Evolutionary conservation across 345 rosid species (phyloP).

Genomic region (Linum lewisii): DNA sequence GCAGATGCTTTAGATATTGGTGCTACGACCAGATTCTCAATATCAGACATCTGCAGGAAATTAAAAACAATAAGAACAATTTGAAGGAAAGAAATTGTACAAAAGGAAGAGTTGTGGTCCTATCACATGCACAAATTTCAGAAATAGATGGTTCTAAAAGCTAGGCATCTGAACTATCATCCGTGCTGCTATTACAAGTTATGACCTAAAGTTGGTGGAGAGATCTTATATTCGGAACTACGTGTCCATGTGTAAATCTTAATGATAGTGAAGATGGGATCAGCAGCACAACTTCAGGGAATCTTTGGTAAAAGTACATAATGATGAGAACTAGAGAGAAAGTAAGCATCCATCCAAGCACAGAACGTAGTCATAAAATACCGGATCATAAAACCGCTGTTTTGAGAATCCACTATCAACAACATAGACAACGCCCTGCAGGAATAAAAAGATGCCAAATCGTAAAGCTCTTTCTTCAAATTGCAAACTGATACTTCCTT

Average conservation of each 20-base stretch:
- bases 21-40: constrained; percentile 86
- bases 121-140: constrained; percentile 1
- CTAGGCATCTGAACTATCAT: not conserved
- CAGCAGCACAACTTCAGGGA: too few relatives aligned
- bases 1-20: constrained; percentile 98
- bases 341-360: constrained; percentile 7
- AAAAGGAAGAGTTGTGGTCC: not conserved
- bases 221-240: not conserved
- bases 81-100: not conserved
- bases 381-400: constrained; percentile 93
- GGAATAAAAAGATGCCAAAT: constrained; percentile 9
- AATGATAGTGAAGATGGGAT: too few relatives aligned
- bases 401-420: constrained; percentile 94
- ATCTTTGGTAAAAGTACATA: not conserved
- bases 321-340: not conserved
- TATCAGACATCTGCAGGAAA: constrained; percentile 63
- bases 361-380: constrained; percentile 24
- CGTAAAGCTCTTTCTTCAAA: constrained; percentile 5
- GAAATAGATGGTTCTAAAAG: not conserved
- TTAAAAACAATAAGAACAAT: constrained; percentile 1
- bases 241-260: not conserved
- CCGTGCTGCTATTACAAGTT: not conserved
- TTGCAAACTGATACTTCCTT: constrained; percentile 7
- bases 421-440: constrained; percentile 90
- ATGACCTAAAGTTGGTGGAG: not conserved